Base-by-base conservation (phyloP, 192 early-diverging fungal species). In the Coemansia sp. region DNA sequence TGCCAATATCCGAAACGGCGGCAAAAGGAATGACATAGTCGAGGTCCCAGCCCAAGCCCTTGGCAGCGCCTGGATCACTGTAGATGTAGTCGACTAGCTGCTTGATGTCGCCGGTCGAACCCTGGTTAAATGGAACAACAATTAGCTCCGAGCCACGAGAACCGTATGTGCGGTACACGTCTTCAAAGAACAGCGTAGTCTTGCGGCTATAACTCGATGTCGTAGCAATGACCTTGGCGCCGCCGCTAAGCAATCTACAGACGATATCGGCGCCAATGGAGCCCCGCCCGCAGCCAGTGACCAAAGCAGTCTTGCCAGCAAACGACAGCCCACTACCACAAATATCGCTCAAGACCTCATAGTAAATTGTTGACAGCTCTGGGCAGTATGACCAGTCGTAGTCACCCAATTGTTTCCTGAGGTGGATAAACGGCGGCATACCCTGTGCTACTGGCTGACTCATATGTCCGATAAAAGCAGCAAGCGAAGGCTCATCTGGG, bases 21-120 rank as follows among this genome's bases (percentile, higher is more conserved):
- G 97, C 97, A 85, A 98, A 97, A 16, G 97, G 97, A 71, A 97
- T 86, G 68, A 98, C 87, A 80, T 88, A 94, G 86, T 98, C 97
- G 62, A 98, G 89, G 80, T 98, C 97, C 95, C 93, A 96, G 52
- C 87, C 87, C 7, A 98, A 88, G 36, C 94, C 94, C 27, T 63
- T 66, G 24, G 20, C 49, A 8, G 43, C 51, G 13, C 54, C 74
- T 70, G 87, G 87, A 68, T 89, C 87, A 47, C 79, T 55, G 80
- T 97, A 98, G 62, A 98, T 95, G 78, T 94, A 98, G 66, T 93
- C 86, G 55, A 97, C 87, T 8, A 98, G 80, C 16, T 86, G 82
- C 44, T 86, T 78, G 7, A 92, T 87, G 82, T 98, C 97, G 77
- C 93, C 91, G 27, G 61, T 41, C 1, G 95, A 96, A 46, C 89